Conservation (phyloP, 306 rosid genomes). For the Luffa acutangula region DNA sequence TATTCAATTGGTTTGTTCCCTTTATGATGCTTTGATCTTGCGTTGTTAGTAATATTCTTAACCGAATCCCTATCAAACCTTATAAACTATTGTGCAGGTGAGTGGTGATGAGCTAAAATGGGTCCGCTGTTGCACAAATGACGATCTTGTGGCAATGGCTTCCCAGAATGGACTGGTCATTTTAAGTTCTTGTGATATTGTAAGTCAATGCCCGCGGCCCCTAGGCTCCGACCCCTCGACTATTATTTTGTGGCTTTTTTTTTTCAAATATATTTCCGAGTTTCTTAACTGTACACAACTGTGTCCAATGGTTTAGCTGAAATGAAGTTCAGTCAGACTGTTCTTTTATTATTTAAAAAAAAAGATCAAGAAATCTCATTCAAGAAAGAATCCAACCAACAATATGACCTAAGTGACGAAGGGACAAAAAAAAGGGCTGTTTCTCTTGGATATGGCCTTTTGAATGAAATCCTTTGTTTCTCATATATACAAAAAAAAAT, state of each 20-base stretch:
- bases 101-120: conserved; percentile 93
- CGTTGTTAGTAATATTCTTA: conserved; percentile 3
- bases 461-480: no score
- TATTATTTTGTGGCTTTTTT: not conserved
- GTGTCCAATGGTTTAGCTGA: not conserved
- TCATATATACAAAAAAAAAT: not conserved
- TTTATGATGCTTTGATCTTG: conserved; percentile 14
- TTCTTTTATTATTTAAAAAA: not conserved
- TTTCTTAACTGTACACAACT: not conserved
- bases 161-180: conserved; percentile 91
- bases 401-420: not conserved
- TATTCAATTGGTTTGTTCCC: conserved; percentile 83
- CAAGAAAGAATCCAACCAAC: not conserved
- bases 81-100: conserved; percentile 45
- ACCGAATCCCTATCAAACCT: conserved; percentile 18
- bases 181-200: conserved; percentile 62
- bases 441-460: no score
- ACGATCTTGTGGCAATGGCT: conserved; percentile 94
- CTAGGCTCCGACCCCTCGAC: not conserved
- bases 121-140: conserved; percentile 87
- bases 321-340: not conserved
- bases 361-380: not conserved
- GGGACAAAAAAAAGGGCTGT: not conserved
- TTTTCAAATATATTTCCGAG: not conserved
- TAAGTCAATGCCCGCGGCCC: conserved; percentile 18